Evolutionary conservation across 495 filamentous ascomycete genomes (phyloP).

Genomic region (Tuber umbilicatum): DNA sequence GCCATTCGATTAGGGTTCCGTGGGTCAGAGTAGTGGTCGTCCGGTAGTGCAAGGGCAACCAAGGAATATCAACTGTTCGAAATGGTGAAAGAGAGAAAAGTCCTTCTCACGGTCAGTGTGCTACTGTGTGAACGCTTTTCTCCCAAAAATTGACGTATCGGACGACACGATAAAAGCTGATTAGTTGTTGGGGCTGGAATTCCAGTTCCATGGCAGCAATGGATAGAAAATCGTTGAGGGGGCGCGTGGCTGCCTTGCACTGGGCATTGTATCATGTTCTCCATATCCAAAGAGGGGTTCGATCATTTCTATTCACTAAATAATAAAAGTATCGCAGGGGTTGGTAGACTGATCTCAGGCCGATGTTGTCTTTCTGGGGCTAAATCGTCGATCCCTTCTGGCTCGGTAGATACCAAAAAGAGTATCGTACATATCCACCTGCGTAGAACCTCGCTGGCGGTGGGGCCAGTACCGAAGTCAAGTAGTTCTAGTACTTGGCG

Average conservation of each 20-base stretch:
- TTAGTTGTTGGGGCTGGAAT: background rate
- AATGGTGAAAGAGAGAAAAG: background rate
- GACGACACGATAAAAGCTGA: background rate
- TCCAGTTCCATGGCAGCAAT: background rate
- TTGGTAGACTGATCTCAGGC: background rate
- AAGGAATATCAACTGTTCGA: background rate
- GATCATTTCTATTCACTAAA: background rate
- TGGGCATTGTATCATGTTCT: background rate
- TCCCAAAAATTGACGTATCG: background rate
- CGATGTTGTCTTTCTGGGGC: background rate
- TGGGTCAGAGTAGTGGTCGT: background rate
- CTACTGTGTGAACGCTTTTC: background rate
- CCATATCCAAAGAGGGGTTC: background rate
- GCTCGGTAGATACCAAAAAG: background rate
- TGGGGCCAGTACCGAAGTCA: background rate
- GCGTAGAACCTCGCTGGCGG: background rate
- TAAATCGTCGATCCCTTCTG: background rate
- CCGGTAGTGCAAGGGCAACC: background rate
- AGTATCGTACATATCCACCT: background rate
- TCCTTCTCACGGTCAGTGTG: background rate
- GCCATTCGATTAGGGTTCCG: slow-evolving; percentile 2
- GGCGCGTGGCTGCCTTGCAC: background rate
- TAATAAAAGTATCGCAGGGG: background rate
- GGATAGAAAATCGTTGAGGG: background rate
- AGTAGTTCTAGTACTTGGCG: background rate